Conservation (phyloP, 768 basidiomycete species). For the Pleurotus platypus region DNA sequence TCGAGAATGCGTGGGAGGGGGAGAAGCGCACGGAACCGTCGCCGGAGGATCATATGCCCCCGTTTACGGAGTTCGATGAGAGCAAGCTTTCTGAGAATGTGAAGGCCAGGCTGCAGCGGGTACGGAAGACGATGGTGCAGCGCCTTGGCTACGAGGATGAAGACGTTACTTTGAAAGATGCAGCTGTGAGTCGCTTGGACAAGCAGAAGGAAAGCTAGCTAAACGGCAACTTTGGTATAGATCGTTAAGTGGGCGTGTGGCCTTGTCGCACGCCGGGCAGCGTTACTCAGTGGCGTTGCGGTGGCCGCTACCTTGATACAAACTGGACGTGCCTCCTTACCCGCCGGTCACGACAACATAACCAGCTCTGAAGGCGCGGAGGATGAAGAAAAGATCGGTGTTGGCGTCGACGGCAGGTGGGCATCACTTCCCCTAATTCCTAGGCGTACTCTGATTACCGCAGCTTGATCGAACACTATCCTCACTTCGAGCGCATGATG, state of each 20-base stretch:
- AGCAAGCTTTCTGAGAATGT: slow-evolving; percentile 26
- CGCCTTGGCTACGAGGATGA: slow-evolving; percentile 55
- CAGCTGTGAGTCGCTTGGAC: slow-evolving; percentile 36
- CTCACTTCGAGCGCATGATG: slow-evolving; percentile 73
- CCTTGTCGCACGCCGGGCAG: slow-evolving; percentile 79
- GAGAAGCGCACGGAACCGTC: slow-evolving; percentile 35
- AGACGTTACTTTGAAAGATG: slow-evolving; percentile 56
- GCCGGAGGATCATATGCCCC: slow-evolving; percentile 29
- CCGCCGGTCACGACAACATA: slow-evolving; percentile 31
- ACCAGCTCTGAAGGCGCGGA: neutral
- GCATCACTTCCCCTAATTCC: slow-evolving; percentile 13
- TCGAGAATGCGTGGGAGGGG: slow-evolving; percentile 75
- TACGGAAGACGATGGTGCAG: slow-evolving; percentile 59
- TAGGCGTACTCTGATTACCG: neutral
- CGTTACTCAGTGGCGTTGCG: slow-evolving; percentile 79
- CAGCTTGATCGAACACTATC: slow-evolving; percentile 87
- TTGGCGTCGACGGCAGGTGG: slow-evolving; percentile 94
- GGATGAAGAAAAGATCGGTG: slow-evolving; percentile 52
- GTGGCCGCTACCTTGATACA: slow-evolving; percentile 84
- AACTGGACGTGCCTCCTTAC: slow-evolving; percentile 62
- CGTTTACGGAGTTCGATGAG: slow-evolving; percentile 31
- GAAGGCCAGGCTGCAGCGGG: slow-evolving; percentile 41
- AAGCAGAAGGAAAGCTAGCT: neutral
- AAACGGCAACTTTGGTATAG: slow-evolving; percentile 35
- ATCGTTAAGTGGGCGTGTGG: slow-evolving; percentile 79